phyloP scores from a whole-genome alignment of 2,329 filamentous ascomycete species.

The Diaporthe sp. region DNA sequence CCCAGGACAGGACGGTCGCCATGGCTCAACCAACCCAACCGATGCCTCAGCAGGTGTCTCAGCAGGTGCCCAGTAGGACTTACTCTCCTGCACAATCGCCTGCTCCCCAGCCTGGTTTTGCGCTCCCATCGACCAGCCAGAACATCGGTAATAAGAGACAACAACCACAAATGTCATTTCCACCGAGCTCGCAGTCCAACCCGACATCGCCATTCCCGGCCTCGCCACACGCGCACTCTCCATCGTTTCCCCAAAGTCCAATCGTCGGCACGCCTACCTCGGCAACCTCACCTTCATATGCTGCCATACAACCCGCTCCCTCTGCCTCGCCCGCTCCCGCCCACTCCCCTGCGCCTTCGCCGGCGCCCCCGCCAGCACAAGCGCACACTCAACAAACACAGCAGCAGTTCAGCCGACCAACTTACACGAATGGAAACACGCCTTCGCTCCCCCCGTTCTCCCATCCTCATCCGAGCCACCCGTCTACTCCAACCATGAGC shows the following conservation, averaged over 20 bases:
- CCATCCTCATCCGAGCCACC: conserved; percentile 31
- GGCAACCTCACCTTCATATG: conserved; percentile 56
- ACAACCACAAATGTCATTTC: background rate
- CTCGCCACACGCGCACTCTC: conserved; percentile 24
- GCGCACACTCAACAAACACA: conserved; percentile 45
- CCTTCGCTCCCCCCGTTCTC: conserved; percentile 44
- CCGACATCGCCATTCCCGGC: conserved; percentile 27
- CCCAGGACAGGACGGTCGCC: conserved; percentile 32
- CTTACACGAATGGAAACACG: conserved; percentile 46
- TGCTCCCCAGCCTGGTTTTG: conserved; percentile 65
- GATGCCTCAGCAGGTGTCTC: conserved; percentile 50
- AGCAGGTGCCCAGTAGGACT: conserved; percentile 56
- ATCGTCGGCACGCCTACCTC: conserved; percentile 42
- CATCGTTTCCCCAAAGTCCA: conserved; percentile 36
- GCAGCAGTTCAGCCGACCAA: conserved; percentile 39
- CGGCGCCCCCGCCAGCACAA: background rate
- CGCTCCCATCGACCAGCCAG: conserved; percentile 55
- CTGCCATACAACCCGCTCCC: conserved; percentile 47
- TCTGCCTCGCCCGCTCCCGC: conserved; percentile 43
- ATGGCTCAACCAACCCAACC: conserved; percentile 49
- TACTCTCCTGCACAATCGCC: conserved; percentile 78
- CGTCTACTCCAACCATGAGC: conserved; percentile 29
- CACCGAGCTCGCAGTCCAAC: conserved; percentile 33
- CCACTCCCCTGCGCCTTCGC: conserved; percentile 6
- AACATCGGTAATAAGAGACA: conserved; percentile 2